Conservation (phyloP, 352 stramenopile species). For the Pythium phragmiticola region DNA sequence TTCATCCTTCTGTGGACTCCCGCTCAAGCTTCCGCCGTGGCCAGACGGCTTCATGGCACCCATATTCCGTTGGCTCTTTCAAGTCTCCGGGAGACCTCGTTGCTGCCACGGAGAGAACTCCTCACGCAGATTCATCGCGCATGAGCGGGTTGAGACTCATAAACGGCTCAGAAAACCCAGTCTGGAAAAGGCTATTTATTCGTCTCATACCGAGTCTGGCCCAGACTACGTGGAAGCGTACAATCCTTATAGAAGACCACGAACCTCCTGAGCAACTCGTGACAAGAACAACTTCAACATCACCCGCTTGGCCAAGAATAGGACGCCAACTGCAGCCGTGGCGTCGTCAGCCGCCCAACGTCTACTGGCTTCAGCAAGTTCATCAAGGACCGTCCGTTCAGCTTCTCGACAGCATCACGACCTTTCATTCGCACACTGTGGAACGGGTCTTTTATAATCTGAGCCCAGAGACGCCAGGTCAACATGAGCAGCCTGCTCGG, state of each 20-base stretch:
- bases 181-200: conserved; percentile 13
- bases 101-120: background rate
- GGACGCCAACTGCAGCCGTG: conserved; percentile 16
- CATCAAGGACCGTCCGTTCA: background rate
- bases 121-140: background rate
- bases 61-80: background rate
- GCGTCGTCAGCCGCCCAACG: conserved; percentile 2
- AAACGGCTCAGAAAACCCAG: conserved; percentile 3
- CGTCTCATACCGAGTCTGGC: background rate
- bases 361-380: background rate
- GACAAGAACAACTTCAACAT: background rate
- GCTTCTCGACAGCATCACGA: conserved; percentile 5
- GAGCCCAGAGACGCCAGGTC: background rate
- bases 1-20: background rate
- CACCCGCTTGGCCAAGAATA: conserved; percentile 5
- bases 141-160: background rate
- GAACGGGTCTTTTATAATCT: background rate
- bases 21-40: background rate
- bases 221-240: background rate
- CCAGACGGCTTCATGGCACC: conserved; percentile 16
- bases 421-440: conserved; percentile 17
- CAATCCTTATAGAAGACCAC: background rate
- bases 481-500: conserved; percentile 24
- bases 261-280: background rate
- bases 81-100: background rate